Conservation (phyloP, 2,329 filamentous ascomycete species). For the Epicoccum sorghinum region DNA sequence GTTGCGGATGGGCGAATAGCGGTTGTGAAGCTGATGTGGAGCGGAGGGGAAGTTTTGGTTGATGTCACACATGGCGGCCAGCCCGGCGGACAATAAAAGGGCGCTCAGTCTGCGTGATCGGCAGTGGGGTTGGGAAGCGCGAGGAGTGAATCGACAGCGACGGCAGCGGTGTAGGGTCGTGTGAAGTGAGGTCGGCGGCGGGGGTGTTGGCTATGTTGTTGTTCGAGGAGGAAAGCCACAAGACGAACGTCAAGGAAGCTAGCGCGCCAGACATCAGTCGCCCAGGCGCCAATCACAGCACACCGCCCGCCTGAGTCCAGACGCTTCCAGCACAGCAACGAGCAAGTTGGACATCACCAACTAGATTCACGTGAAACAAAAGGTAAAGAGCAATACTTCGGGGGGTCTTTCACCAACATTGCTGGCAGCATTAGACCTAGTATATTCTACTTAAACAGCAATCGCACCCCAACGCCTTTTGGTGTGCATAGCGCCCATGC, state of each 20-base stretch:
- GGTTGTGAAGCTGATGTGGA: conserved; percentile 66
- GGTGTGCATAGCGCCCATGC: conserved; percentile 22
- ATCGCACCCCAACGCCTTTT: conserved; percentile 21
- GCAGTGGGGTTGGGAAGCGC: conserved; percentile 3
- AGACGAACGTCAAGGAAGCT: conserved; percentile 14
- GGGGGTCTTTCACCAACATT: conserved; percentile 33
- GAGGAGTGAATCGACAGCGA: not conserved
- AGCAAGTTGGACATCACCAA: not conserved
- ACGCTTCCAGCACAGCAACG: conserved; percentile 11
- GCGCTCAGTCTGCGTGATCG: conserved; percentile 19
- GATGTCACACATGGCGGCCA: conserved; percentile 63
- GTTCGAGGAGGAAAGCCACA: conserved; percentile 28
- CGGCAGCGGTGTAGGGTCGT: conserved; percentile 1
- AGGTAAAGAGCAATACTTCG: not conserved
- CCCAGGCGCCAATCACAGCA: conserved; percentile 9
- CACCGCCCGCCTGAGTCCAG: not conserved
- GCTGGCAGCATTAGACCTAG: conserved; percentile 33
- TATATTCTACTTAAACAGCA: conserved; percentile 38
- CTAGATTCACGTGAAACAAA: not conserved
- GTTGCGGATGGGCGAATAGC: conserved; percentile 64
- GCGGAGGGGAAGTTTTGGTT: conserved; percentile 64
- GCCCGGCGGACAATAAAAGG: conserved; percentile 27
- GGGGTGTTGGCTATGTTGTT: conserved; percentile 26
- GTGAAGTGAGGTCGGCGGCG: conserved; percentile 3
- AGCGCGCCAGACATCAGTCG: not conserved